Percentiles rank a stretch among this genome's conserved stretches.
These are phyloP conservation scores for Morella rubra DNA, from an alignment of 306 rosid genomes.

Conservation along the genomic window DNA sequence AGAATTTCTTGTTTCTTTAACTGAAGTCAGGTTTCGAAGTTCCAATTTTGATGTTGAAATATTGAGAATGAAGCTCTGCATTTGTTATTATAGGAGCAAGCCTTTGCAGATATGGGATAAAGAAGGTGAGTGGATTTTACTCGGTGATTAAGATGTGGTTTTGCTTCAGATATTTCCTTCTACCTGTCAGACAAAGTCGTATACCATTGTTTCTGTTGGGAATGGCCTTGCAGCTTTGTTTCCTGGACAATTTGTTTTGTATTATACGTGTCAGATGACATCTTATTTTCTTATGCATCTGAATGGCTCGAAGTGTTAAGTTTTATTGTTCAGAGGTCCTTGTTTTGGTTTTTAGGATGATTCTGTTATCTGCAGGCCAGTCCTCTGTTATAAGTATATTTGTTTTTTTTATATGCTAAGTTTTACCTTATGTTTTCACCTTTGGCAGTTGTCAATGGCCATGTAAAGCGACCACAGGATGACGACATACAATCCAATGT, in stretches of 20 bases:
- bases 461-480: slow-evolving; percentile 90
- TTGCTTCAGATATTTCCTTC: neutral
- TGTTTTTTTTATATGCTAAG: neutral
- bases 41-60: neutral
- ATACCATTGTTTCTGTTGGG: neutral
- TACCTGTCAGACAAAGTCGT: neutral
- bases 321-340: neutral
- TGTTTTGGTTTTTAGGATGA: neutral
- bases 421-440: slow-evolving; percentile 11
- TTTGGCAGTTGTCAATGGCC: slow-evolving; percentile 73
- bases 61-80: slow-evolving; percentile 19
- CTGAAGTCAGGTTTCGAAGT: neutral
- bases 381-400: neutral
- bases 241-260: neutral
- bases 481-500: slow-evolving; percentile 95
- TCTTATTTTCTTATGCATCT: neutral
- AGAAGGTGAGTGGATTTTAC: slow-evolving; percentile 62
- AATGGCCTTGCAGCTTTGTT: neutral
- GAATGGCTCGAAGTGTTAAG: neutral
- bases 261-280: neutral
- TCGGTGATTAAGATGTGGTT: neutral
- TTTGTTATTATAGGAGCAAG: slow-evolving; percentile 65
- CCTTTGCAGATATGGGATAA: slow-evolving; percentile 99
- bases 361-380: neutral
- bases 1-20: slow-evolving; percentile 1